Base-by-base conservation (phyloP, 345 rosid species). In the Luvunga scandens region DNA sequence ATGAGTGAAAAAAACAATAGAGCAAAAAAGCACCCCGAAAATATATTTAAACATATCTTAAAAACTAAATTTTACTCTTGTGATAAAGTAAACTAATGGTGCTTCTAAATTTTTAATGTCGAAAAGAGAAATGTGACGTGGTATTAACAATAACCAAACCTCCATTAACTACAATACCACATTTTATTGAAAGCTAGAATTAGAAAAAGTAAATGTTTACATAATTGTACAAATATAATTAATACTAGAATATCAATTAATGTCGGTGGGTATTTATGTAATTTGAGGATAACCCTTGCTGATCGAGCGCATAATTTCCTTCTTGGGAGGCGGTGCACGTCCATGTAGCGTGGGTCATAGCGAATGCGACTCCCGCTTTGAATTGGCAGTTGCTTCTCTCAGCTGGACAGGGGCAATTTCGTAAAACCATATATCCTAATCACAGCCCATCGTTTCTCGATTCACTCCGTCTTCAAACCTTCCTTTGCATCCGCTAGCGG, bases 381-480 rank as follows among this genome's bases (percentile, higher is more conserved):
- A 31, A 31, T 31, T 34, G 53, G 55, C 72, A 34, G 64, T 63
- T 45, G 39, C 63, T 27, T 39, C 9, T 57, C 59, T 28, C 38
- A 5, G 42, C 55, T 5, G 42, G 71, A 2, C 36, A 66, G 63
- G 71, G 65, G 53, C 50, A 76, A n/a, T 76, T 66, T 55, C 34
- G 78, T 76, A 50, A 76, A 28, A 1, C 1, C 13, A 2, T 0
- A 53, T 27, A n/a, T 7, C 25, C 9, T 5, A 10, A 63, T 24
- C 61, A 7, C 66, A 53, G 34, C 72, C 7, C 61, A 16, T 53
- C 72, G 53, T 48, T 75, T 66, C 63, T 75, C 78, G 78, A 75
- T 75, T 50, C 71, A 13, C 78, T 50, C 63, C 38, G 62, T 6
- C 78, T 75, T 28, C 25, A 7, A 31, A 12, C 53, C 53, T 66